Evolutionary conservation across 2,329 filamentous ascomycete species (phyloP), one percentile per base, ranked within the genome.

Genomic region (Westerdykella aurantiaca): DNA sequence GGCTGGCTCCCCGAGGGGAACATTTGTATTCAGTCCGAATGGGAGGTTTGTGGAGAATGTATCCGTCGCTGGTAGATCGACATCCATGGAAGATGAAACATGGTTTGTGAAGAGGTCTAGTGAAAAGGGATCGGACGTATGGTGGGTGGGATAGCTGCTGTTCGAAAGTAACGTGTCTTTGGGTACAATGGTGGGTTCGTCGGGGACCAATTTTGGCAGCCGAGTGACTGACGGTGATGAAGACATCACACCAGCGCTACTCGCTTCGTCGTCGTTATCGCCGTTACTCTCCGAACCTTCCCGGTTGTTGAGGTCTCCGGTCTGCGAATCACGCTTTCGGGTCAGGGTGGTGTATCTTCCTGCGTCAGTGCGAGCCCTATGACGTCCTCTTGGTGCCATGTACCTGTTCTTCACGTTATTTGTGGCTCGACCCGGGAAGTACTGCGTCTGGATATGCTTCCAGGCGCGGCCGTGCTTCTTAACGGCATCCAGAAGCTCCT

Each of bases 351-450:
- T 25, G 23, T 25, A 25, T 25, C 23, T 25, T 5, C 23, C 10
- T 25, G 5, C 5, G 23, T 25, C 10, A 25, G 23, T 25, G 23
- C 23, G 10, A 25, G 23, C 23, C 23, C 5, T 10, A 25, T 5
- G 23, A 10, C 23, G 10, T 5, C 5, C 10, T 25, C 5, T 10
- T 6, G 13, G 13, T 5, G 33, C 5, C 5, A 34, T 34, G 33
- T 37, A 57, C 54, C 55, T 42, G 39, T 58, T 58, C 34, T 56
- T 57, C 18, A 58, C 35, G 14, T 47, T 40, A 16, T 47, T 47
- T n/a, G 41, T 54, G 11, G 55, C 51, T 12, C 56, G 47, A 6
- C 46, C 43, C 16, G 55, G 49, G 37, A 58, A 52, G 12, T 46
- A 37, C 16, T 6, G 25, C 14, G 44, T 41, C 17, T 42, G 23